Evolutionary conservation across 352 stramenopile species (phyloP), one percentile per base, ranked within the genome.

Genomic region (Blastocystis sp.): DNA sequence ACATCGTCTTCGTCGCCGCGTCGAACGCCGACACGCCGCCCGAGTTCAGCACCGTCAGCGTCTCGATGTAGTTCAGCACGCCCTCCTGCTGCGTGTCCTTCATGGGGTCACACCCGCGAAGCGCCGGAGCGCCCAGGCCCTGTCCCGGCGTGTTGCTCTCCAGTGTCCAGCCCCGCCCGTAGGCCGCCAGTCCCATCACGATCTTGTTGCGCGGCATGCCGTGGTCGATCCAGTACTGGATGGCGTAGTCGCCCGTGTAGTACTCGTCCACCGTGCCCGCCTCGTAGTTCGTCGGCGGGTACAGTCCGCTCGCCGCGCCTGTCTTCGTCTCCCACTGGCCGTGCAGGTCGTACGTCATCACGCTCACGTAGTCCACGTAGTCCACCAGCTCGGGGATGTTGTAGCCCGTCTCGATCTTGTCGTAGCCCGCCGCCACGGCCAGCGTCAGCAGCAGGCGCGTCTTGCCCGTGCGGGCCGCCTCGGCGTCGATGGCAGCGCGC

Each of bases 301-400:
- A 84, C 40, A 84, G 42, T 59, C 59, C 74, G 48, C 59, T 84
- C 21, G 74, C n/a, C 2, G 74, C 74, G 52, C 74, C 74, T 6
- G 74, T 84, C 59, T 71, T 71, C 28, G 38, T 60, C 48, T 84
- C 74, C 74, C 74, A 84, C 38, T 84, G 74, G n/a, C 74, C 74
- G 64, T 84, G 74, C 3, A 84, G 74, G 34, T 84, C 74, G 34
- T 84, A 84, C 21, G 74, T 71, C 74, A 84, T 84, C 38, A 84
- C 59, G 64, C 17, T 38, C 28, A 84, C 62, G 34, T 59, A 84
- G 34, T 84, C 74, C 3, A 84, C 62, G 21, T 84, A 43, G 28
- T 68, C 38, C 4, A 63, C 28, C n/a, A 84, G 28, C 4, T 59
- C 17, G n/a, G 74, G 74, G 64, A 84, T 57, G 19, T 84, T 45